Evolutionary conservation across 495 filamentous ascomycete genomes (phyloP), one percentile per base, ranked within the genome.

Genomic region (Podospora didyma): DNA sequence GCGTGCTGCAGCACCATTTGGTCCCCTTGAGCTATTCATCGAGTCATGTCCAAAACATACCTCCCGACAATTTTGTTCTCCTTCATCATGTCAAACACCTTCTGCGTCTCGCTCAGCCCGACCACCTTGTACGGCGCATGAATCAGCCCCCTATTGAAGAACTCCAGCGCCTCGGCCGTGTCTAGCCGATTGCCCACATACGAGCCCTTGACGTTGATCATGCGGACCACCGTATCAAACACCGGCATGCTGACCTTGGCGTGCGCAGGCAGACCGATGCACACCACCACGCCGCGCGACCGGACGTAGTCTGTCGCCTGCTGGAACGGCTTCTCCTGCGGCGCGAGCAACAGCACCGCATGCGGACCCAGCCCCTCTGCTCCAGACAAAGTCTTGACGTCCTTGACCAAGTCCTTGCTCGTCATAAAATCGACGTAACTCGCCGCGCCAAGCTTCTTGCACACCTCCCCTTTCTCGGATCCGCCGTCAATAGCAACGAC

Each of bases 111-210:
- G 62, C 82, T 82, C 59, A 97, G 72, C 1, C 90, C 89, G 49
- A 85, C 83, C 31, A 79, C 82, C 85, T 96, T 94, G 80, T 84
- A 93, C 0, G 92, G 93, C 1, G 86, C 86, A 55, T 89, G 86
- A 79, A 97, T 89, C 59, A 94, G 67, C 2, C 92, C 92, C 16
- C 89, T 78, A 24, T 80, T 69, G 75, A 84, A 96, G 79, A 96
- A 96, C 62, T 96, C 92, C 44, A 96, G 73, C 7, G 92, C 92
- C 70, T 97, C 92, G 12, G 82, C 76, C 0, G 81, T 87, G 64
- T 97, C 93, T 68, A 88, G 83, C 44, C 89, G 82, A 71, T 93
- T 96, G 42, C 92, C 92, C 57, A 96, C 92, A 65, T 96, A 96
- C 59, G 83, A 88, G 44, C 92, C 92, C 78, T 89, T 91, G 80